Base-by-base conservation (phyloP, 2,329 filamentous ascomycete species). In the Aspergillus sojae region DNA sequence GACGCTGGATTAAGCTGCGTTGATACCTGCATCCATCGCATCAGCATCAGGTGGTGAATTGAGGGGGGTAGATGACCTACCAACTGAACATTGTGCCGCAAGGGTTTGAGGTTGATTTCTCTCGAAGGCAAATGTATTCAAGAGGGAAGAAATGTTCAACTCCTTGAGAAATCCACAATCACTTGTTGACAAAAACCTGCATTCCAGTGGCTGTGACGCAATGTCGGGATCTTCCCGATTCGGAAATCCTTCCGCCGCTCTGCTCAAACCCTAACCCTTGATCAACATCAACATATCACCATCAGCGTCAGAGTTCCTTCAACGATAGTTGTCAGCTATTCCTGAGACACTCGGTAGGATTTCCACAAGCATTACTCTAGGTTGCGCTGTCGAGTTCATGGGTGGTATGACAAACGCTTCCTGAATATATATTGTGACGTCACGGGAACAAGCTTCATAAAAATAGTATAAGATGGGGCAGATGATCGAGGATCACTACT, bases 1-100 rank as follows among this genome's bases (percentile, higher is more conserved):
- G 66, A 32, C 64, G 62, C 45, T 62, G 62, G 16, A 58, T 19
- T 26, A 68, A 57, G 55, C 62, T 58, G 43, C 62, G 48, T 46
- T 65, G 66, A 53, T 68, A 68, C 66, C 66, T 68, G 28, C 34
- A 5, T 6, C 23, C 16, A 36, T 23, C 12, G 52, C 2, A 10
- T 54, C 10, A 55, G 52, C 16, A 39, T 26, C 7, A 32, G 16
- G 19, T 14, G 19, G 11, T 6, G 32, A 26, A 39, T 2, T 19
- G n/a, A 16, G 21, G 32, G 32, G 19, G n/a, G 36, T 5, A 11
- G 11, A 10, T 16, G 21, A 39, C 52, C 3, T n/a, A 55, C 52
- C 52, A 55, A 55, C 52, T 26, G 11, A 55, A 55, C 52, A 55
- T 55, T 14, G 14, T 39, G 48, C 26, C 19, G 23, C 11, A 36